Percentiles rank a stretch among this genome's conserved stretches.
Evolutionary conservation across 805 yeast genomes (phyloP).

Genomic region (Ogataea zsoltii): DNA sequence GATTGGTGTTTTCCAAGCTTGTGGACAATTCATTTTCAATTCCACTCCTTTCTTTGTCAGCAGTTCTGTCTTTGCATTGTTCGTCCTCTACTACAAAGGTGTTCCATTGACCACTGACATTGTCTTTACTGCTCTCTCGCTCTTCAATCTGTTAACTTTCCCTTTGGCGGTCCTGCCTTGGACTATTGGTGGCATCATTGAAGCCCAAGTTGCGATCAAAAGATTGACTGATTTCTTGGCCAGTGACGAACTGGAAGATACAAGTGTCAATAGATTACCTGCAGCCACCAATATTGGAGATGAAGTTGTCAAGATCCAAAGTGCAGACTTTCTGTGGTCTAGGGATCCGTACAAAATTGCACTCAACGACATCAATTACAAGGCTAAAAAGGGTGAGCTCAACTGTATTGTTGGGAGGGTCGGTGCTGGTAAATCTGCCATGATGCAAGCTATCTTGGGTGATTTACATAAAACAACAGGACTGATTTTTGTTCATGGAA

Average conservation of each 20-base stretch:
- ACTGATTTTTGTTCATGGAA: constrained; percentile 68
- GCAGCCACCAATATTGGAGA: constrained; percentile 60
- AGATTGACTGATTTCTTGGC: constrained; percentile 75
- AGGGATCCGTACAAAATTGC: constrained; percentile 73
- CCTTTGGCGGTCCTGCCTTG: constrained; percentile 92
- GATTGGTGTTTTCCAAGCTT: constrained; percentile 72
- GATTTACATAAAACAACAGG: constrained; percentile 80
- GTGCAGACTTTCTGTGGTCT: constrained; percentile 79
- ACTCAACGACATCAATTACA: constrained; percentile 58
- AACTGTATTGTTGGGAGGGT: constrained; percentile 87
- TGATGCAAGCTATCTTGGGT: constrained; percentile 78
- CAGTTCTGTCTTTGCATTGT: constrained; percentile 84
- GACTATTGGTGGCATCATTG: constrained; percentile 82
- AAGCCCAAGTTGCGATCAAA: constrained; percentile 79
- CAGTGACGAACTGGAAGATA: constrained; percentile 79
- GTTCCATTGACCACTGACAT: constrained; percentile 82
- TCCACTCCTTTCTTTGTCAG: constrained; percentile 89
- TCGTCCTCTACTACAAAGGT: constrained; percentile 50
- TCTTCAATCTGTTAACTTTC: constrained; percentile 85
- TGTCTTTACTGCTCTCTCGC: constrained; percentile 86
- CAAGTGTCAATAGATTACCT: constrained; percentile 52
- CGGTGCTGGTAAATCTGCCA: constrained; percentile 87
- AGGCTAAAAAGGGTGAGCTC: constrained; percentile 72
- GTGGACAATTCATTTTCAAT: constrained; percentile 74
- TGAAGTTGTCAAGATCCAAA: constrained; percentile 56